These are phyloP conservation scores for Acanthamoeba lenticulata DNA, from an alignment of 208 protist species.

Conservation along the genomic window DNA sequence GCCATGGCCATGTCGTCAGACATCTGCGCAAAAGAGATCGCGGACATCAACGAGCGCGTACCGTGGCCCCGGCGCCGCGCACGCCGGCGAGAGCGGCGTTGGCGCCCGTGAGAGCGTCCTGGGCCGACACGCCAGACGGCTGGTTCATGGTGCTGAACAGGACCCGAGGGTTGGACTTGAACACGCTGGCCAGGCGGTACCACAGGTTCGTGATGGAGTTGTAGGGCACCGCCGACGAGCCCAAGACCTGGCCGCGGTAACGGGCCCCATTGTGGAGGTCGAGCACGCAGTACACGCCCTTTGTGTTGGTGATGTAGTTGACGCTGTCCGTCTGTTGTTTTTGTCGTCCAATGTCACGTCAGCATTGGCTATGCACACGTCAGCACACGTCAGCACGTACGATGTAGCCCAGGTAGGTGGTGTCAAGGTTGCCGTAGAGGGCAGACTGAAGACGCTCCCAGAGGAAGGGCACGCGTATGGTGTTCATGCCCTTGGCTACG, in stretches of 20 bases:
- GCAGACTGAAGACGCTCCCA: background rate
- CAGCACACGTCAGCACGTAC: background rate
- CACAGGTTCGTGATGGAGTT: constrained; percentile 17
- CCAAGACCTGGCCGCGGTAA: background rate
- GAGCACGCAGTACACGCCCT: background rate
- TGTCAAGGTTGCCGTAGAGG: background rate
- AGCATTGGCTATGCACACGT: background rate
- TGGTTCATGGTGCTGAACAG: constrained; percentile 9
- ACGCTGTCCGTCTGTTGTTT: background rate
- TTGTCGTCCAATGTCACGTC: background rate
- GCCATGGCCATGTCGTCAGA: background rate
- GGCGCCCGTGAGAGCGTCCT: background rate
- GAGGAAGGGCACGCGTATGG: background rate
- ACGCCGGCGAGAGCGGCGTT: background rate
- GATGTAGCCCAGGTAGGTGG: background rate
- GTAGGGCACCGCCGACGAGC: background rate
- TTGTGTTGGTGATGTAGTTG: background rate
- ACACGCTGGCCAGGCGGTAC: background rate
- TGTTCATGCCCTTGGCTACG: background rate
- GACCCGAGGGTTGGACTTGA: background rate
- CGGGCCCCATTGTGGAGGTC: constrained; percentile 12
- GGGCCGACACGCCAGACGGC: background rate
- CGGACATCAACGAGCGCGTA: background rate
- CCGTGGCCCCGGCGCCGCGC: background rate
- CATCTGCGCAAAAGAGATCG: background rate